Evolutionary conservation across 2,329 filamentous ascomycete species (phyloP), one percentile per base, ranked within the genome.

Genomic region (Paecilomyces sp.): DNA sequence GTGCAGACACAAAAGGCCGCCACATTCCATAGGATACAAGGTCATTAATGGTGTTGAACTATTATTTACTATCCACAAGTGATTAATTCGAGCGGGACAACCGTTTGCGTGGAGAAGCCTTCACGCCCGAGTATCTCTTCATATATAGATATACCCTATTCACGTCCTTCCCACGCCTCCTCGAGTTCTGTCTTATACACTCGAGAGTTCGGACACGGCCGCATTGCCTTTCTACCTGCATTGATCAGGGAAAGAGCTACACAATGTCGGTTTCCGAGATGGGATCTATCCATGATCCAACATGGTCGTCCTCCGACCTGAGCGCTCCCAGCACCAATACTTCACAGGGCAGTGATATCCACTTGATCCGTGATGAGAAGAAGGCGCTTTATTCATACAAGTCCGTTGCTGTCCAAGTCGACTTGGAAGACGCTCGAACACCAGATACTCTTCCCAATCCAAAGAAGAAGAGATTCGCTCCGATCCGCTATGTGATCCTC

Each of bases 401-500:
- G n/a, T 47, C 41, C 2, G 41, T 47, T n/a, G 41, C 41, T 47
- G 9, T 47, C 41, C 58, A 56, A 6, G 50, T 65, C 31, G 71
- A 74, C 55, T 60, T 73, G 13, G 71, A 74, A 58, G 67, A 18
- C 41, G n/a, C 41, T 11, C n/a, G 41, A 47, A 47, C 41, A 18
- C 41, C 51, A 24, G 51, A 30, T 30, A 53, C 70, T 5, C 71
- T 73, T 58, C 62, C 58, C 9, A 13, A 30, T 18, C 60, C 61
- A 34, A 60, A 65, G 47, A 59, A 55, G 24, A 71, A 68, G 56
- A 57, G 63, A 33, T 62, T 73, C 56, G 67, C 71, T 30, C 68
- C 67, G 18, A 58, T 75, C 54, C 70, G 75, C 33, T 78, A 70
- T 63, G 69, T 68, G 34, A 60, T 74, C 41, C 66, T 78, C 59